A percentile compares a stretch with the other conserved stretches of the same genome.
Conservation (phyloP, 2,329 filamentous ascomycete genomes). For the Sarocladium strictum region DNA sequence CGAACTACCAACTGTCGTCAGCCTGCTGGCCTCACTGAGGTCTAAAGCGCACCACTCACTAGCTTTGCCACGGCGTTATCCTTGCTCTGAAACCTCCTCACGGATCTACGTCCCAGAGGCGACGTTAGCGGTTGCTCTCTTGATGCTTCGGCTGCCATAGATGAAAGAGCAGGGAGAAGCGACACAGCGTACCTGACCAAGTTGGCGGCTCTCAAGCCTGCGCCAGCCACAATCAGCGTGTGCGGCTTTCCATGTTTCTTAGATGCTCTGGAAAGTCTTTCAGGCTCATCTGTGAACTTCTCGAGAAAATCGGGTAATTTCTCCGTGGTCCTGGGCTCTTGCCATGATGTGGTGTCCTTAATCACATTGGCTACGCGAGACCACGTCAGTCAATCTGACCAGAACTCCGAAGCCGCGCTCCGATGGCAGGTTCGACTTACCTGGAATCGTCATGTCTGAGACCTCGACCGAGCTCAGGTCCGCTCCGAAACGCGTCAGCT, state of each 20-base stretch:
- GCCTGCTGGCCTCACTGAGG: background rate
- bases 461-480: conserved; percentile 81
- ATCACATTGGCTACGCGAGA: conserved; percentile 59
- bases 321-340: conserved; percentile 58
- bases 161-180: background rate
- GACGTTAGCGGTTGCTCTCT: conserved; percentile 14
- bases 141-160: background rate
- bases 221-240: conserved; percentile 80
- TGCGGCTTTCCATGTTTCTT: conserved; percentile 70
- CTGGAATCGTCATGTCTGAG: conserved; percentile 73
- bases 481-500: conserved; percentile 69
- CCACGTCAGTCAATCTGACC: background rate
- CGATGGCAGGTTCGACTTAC: conserved; percentile 37
- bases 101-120: conserved; percentile 39
- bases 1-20: conserved; percentile 50
- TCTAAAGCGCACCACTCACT: conserved; percentile 27
- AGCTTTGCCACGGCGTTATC: conserved; percentile 78
- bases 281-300: conserved; percentile 50
- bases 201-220: conserved; percentile 81
- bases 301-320: conserved; percentile 78
- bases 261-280: conserved; percentile 57
- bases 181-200: conserved; percentile 56
- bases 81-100: conserved; percentile 75
- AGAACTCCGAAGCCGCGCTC: background rate
- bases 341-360: conserved; percentile 71